Evolutionary conservation across 2,329 filamentous ascomycete species (phyloP).

Genomic region (Penicillium crustosum): DNA sequence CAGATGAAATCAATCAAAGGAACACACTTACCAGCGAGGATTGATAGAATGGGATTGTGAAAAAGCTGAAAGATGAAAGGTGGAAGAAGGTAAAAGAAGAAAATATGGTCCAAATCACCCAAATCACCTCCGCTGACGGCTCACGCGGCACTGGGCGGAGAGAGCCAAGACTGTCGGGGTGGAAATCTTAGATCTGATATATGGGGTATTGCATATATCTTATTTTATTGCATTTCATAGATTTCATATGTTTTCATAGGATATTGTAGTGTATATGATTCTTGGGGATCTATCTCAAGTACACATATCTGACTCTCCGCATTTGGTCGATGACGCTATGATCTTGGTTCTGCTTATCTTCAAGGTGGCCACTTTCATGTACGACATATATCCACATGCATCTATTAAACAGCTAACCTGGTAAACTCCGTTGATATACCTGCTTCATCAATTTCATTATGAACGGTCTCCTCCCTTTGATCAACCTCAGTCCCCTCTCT

Average conservation of each 20-base stretch:
- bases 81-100: not conserved
- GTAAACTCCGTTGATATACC: not conserved
- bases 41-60: not conserved
- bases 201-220: not conserved
- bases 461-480: not conserved
- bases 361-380: too few species aligned
- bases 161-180: conserved; percentile 9
- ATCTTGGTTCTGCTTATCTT: too few species aligned
- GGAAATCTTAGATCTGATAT: conserved; percentile 1
- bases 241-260: too few species aligned
- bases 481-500: not conserved
- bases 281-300: too few species aligned
- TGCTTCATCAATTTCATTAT: not conserved
- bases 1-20: not conserved
- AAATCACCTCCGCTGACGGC: conserved; percentile 7
- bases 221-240: too few species aligned
- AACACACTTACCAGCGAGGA: not conserved
- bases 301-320: too few species aligned
- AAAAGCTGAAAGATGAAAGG: not conserved
- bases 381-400: too few species aligned
- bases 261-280: too few species aligned
- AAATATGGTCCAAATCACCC: too few species aligned
- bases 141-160: conserved; percentile 12
- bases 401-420: not conserved
- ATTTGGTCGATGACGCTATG: too few species aligned